These are phyloP conservation scores for Penicilliopsis zonata DNA, from an alignment of 495 filamentous ascomycete species.

Conservation along the genomic window DNA sequence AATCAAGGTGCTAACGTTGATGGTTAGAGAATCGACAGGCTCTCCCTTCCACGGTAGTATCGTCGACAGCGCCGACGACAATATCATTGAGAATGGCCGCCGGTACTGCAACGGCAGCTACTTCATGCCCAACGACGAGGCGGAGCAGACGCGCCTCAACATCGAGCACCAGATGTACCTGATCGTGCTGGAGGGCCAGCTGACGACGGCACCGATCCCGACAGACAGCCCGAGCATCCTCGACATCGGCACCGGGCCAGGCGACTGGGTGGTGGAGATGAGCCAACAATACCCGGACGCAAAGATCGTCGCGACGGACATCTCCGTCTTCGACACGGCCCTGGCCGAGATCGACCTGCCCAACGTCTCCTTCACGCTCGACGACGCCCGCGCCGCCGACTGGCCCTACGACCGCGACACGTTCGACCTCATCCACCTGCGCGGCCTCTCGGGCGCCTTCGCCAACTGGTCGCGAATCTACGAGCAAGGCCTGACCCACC, in stretches of 20 bases:
- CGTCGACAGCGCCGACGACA: conserved; percentile 49
- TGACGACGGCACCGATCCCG: conserved; percentile 46
- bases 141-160: conserved; percentile 59
- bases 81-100: conserved; percentile 50
- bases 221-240: conserved; percentile 43
- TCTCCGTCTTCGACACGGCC: conserved; percentile 32
- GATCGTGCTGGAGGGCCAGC: conserved; percentile 43
- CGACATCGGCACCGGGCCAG: conserved; percentile 57
- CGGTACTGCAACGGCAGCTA: conserved; percentile 56
- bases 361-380: conserved; percentile 61
- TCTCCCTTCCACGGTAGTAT: conserved; percentile 59
- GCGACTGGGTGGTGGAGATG: conserved; percentile 68
- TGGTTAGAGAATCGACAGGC: conserved; percentile 63
- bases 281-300: conserved; percentile 49
- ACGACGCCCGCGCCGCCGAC: conserved; percentile 44
- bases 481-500: conserved; percentile 42
- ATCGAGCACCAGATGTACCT: conserved; percentile 56
- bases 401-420: conserved; percentile 44
- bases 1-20: too few relatives aligned
- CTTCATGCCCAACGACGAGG: conserved; percentile 66
- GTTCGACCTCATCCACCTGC: conserved; percentile 57
- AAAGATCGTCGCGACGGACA: conserved; percentile 58
- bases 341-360: conserved; percentile 41
- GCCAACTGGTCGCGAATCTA: conserved; percentile 50
- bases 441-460: conserved; percentile 52